These are phyloP conservation scores for Quercus wislizeni DNA, from an alignment of 306 rosid genomes.

Conservation along the genomic window DNA sequence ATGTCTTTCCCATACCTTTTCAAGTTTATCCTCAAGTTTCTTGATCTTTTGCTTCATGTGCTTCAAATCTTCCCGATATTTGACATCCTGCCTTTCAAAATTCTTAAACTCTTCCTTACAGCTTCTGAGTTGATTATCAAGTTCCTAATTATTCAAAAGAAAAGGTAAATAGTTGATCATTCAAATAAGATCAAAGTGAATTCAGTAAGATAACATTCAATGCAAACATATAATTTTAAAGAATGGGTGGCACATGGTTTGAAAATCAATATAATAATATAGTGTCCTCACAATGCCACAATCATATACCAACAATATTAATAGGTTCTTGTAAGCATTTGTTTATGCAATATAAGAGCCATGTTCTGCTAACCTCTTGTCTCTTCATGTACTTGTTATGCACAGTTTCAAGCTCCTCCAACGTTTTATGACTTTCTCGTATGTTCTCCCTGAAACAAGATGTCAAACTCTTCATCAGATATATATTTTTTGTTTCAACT, in stretches of 20 bases:
- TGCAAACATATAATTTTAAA: constrained; percentile 4
- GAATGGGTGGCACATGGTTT: neutral
- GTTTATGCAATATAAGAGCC: constrained; percentile 8
- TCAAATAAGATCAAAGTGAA: neutral
- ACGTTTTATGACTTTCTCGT: constrained; percentile 50
- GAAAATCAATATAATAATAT: neutral
- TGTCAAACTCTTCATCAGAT: constrained; percentile 20
- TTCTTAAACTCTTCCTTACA: constrained; percentile 90
- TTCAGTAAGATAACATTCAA: neutral
- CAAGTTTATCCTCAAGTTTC: constrained; percentile 80
- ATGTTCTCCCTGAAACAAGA: constrained; percentile 68
- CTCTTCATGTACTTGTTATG: constrained; percentile 54
- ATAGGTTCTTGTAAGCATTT: neutral
- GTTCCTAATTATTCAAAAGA: constrained; percentile 51
- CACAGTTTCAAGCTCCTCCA: constrained; percentile 80
- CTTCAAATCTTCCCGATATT: constrained; percentile 81
- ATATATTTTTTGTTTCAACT: constrained; percentile 1
- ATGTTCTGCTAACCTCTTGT: constrained; percentile 70
- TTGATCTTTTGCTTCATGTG: constrained; percentile 82
- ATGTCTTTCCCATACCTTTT: constrained; percentile 53
- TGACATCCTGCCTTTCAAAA: constrained; percentile 95
- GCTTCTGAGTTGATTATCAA: constrained; percentile 69
- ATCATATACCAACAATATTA: neutral
- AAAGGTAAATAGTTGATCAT: neutral
- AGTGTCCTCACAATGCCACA: neutral